Percentiles rank a stretch among this genome's conserved stretches.
These are phyloP conservation scores for Thinopyrum obtusiflorum DNA, from an alignment of 202 grass and related monocot species.

Conservation along the genomic window DNA sequence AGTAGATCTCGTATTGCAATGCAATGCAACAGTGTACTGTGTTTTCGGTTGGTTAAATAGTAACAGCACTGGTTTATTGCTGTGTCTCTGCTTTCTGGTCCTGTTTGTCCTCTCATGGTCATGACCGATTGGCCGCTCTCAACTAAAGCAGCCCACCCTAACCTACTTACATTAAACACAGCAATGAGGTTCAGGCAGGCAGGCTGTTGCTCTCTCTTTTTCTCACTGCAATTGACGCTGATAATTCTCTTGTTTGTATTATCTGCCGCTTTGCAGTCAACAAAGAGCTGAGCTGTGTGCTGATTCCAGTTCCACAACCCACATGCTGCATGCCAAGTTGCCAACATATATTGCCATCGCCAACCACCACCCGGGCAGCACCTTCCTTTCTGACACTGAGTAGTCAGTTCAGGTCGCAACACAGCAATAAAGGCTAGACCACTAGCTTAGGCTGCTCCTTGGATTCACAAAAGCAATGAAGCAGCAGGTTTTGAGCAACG, in stretches of 20 bases:
- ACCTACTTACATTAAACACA: background rate
- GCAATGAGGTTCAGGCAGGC: background rate
- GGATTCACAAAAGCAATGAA: slow-evolving; percentile 24
- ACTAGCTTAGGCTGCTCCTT: background rate
- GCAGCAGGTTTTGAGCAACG: slow-evolving; percentile 17
- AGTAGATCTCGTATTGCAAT: slow-evolving; percentile 10
- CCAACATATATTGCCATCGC: background rate
- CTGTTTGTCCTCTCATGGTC: background rate
- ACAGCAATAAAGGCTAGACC: background rate
- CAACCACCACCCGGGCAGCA: background rate
- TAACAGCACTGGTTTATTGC: slow-evolving; percentile 17
- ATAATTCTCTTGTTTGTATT: slow-evolving; percentile 4
- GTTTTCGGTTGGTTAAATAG: slow-evolving; percentile 5
- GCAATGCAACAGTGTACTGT: background rate
- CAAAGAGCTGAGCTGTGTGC: slow-evolving; percentile 9
- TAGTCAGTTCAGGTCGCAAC: background rate
- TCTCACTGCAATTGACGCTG: slow-evolving; percentile 11
- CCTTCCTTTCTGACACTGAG: slow-evolving; percentile 6
- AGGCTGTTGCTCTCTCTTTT: slow-evolving; percentile 1
- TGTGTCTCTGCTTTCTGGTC: slow-evolving; percentile 1
- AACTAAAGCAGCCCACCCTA: background rate
- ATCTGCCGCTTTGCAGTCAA: slow-evolving; percentile 14
- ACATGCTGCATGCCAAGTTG: slow-evolving; percentile 13
- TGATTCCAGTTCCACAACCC: background rate
- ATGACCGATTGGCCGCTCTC: background rate